Percentiles rank a stretch among this genome's conserved stretches.
Conservation (phyloP, 1,284 basidiomycete species). For the Athelia psychrophila region DNA sequence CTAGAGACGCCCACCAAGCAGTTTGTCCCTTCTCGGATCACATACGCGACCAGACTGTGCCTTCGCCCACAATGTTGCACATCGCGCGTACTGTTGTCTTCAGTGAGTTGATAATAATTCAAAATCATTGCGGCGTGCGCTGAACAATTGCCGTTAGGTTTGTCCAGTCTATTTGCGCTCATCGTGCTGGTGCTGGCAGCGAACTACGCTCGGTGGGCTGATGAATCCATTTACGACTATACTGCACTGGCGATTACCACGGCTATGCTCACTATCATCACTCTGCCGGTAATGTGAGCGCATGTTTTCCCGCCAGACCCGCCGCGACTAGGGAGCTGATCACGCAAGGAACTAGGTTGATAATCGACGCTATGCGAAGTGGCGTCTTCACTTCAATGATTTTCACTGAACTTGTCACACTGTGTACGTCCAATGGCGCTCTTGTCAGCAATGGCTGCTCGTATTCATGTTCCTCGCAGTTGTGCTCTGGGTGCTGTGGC, state of each 20-base stretch:
- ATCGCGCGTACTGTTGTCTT: neutral
- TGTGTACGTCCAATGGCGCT: slow-evolving; percentile 12
- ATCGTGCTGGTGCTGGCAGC: slow-evolving; percentile 36
- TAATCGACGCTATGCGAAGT: slow-evolving; percentile 37
- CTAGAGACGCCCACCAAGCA: no score
- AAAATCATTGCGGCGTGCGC: no score
- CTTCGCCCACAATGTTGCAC: neutral
- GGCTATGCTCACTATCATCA: slow-evolving; percentile 37
- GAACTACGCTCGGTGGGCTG: slow-evolving; percentile 19
- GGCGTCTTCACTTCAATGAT: slow-evolving; percentile 44
- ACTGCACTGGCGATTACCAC: slow-evolving; percentile 44
- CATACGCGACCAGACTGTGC: no score
- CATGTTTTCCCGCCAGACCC: slow-evolving; percentile 9
- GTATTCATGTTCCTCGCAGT: slow-evolving; percentile 31
- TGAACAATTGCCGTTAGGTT: slow-evolving; percentile 11
- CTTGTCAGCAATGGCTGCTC: neutral
- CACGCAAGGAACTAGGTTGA: slow-evolving; percentile 27
- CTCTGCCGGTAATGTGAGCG: slow-evolving; percentile 42
- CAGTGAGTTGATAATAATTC: neutral
- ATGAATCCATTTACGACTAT: slow-evolving; percentile 19
- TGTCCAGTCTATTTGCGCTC: slow-evolving; percentile 25
- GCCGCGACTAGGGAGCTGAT: neutral
- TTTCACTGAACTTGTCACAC: slow-evolving; percentile 38
- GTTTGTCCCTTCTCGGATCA: no score
- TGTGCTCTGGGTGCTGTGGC: slow-evolving; percentile 56